Evolutionary conservation across 768 basidiomycete genomes (phyloP), one percentile per base, ranked within the genome.

Genomic region (Kwoniella europaea): DNA sequence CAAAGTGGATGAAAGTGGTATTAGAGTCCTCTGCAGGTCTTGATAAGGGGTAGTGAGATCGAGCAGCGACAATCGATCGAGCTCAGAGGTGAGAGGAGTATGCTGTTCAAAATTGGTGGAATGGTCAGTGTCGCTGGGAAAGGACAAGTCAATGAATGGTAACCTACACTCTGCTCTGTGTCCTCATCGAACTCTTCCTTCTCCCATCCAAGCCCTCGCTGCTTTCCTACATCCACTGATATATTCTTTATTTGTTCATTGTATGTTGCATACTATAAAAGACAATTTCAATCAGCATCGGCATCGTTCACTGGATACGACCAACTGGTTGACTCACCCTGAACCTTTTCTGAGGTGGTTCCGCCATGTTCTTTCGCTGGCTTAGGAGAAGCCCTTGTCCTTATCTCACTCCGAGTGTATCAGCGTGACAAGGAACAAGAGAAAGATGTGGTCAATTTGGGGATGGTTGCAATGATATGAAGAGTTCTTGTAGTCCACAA

Each of bases 11-110:
- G 78, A 74, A 20, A 84, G 74, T 27, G 84, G 82, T 2, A 66
- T 68, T 18, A 84, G 60, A 7, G 62, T 24, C 53, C 75, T 67
- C 18, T 76, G 74, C 22, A 84, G 72, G 12, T 74, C 66, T 68
- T 80, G 78, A 63, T 81, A 84, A 0, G 82, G 81, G 5, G 72
- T 65, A 15, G 77, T 76, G 20, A 84, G 79, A 65, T 84, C 82
- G n/a, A 82, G 75, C 1, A 83, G 71, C 10, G 79, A 73, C 6
- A 84, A 70, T 46, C 83, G 80, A 20, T 75, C 76, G 13, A 84
- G 71, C 65, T 82, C 81, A 10, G 74, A 71, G 3, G 76, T 78
- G 46, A 83, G 71, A 13, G 82, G 82, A 10, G 82, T 83, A 24
- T 64, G 61, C 81, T 82, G 58, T 20, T n/a, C 56, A 54, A 13